Conservation (phyloP, 78 protist genomes). For the Dictyostelium intermedium region DNA sequence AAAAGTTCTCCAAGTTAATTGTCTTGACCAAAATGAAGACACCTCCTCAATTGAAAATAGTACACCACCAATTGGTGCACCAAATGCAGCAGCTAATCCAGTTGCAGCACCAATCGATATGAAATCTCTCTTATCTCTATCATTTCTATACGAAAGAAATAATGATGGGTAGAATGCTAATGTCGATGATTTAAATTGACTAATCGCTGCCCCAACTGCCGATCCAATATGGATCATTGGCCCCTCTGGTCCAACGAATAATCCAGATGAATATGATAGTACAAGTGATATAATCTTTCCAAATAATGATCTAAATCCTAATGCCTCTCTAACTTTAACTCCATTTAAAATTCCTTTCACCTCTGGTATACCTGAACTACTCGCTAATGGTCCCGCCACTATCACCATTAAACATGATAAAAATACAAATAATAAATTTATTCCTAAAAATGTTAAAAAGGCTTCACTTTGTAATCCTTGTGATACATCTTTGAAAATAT, state of each 20-base stretch:
- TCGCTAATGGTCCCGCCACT: constrained; percentile 76
- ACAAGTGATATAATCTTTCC: constrained; percentile 86
- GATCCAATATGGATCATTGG: constrained; percentile 94
- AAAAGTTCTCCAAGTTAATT: constrained; percentile 94
- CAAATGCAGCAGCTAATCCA: constrained; percentile 96
- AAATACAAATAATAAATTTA: constrained; percentile 35
- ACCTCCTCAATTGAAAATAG: constrained; percentile 94
- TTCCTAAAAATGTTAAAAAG: constrained; percentile 47
- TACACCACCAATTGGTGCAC: constrained; percentile 97
- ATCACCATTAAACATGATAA: constrained; percentile 42
- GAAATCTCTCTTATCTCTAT: constrained; percentile 89
- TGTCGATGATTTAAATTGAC: constrained; percentile 43
- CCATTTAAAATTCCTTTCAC: constrained; percentile 87
- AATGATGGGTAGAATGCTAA: constrained; percentile 12
- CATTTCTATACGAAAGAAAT: constrained; percentile 83
- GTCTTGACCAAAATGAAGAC: constrained; percentile 85
- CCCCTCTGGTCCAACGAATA: constrained; percentile 89
- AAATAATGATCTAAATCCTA: constrained; percentile 70
- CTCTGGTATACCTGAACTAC: constrained; percentile 93
- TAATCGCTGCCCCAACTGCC: constrained; percentile 72
- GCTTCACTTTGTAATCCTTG: constrained; percentile 35
- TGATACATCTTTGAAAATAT: background rate
- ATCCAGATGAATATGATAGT: constrained; percentile 80
- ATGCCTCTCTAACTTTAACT: constrained; percentile 54
- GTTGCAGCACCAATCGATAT: constrained; percentile 95